These are phyloP conservation scores for Trichoderma oligosporum DNA, from an alignment of 2,329 filamentous ascomycete genomes.

Conservation along the genomic window DNA sequence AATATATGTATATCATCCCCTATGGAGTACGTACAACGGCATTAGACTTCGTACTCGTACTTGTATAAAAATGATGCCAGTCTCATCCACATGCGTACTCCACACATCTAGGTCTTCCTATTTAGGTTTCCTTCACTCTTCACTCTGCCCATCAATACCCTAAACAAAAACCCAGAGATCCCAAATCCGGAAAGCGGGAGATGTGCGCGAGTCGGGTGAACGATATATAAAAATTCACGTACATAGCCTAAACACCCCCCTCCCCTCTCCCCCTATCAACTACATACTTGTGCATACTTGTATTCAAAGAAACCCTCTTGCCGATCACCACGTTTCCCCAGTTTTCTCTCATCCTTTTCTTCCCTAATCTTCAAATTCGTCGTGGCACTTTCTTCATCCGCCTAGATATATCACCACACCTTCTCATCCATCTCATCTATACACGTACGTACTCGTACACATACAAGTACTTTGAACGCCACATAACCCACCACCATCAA, in stretches of 20 bases:
- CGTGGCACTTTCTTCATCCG: background rate
- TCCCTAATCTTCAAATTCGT: background rate
- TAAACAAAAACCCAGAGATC: background rate
- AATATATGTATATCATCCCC: too few species aligned
- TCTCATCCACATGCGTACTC: too few species aligned
- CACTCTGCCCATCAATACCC: background rate
- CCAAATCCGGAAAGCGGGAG: background rate
- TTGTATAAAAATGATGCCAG: too few species aligned
- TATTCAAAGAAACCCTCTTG: too few species aligned
- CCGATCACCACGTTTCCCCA: background rate
- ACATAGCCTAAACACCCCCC: background rate
- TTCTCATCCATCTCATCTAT: background rate
- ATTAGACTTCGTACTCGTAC: too few species aligned
- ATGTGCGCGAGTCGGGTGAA: too few species aligned
- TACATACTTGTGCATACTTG: too few species aligned
- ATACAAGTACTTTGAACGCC: background rate
- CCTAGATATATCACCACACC: constrained; percentile 12
- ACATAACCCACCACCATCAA: background rate
- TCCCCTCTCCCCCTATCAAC: too few species aligned
- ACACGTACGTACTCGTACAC: background rate
- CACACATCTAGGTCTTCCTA: too few species aligned
- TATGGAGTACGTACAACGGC: too few species aligned
- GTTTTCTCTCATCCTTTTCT: background rate
- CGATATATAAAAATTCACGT: too few species aligned
- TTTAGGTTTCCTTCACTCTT: background rate